These are phyloP conservation scores for Pichia pseudocactophila DNA, from an alignment of 805 yeast genomes.

Conservation along the genomic window DNA sequence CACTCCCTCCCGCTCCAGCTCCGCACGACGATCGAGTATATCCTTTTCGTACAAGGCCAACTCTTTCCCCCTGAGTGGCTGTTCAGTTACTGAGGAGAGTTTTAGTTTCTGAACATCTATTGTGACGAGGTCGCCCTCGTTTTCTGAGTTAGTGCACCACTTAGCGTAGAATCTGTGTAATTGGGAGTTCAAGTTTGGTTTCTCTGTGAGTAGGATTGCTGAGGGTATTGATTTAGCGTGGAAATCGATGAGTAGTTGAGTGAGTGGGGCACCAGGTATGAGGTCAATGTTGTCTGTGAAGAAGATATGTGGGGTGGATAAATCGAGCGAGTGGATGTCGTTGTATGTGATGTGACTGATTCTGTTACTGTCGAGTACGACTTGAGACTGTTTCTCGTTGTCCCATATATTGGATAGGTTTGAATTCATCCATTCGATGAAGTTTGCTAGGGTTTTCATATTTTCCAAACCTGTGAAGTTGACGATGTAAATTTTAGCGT, in stretches of 20 bases:
- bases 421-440: constrained; percentile 94
- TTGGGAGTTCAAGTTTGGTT: constrained; percentile 28
- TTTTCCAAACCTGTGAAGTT: constrained; percentile 74
- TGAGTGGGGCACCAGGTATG: constrained; percentile 53
- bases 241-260: constrained; percentile 50
- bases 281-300: constrained; percentile 65
- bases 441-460: constrained; percentile 72
- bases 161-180: constrained; percentile 4
- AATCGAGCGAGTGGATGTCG: constrained; percentile 41
- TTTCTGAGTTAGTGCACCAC: constrained; percentile 22
- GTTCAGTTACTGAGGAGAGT: constrained; percentile 37
- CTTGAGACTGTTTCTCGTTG: constrained; percentile 39
- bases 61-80: constrained; percentile 41
- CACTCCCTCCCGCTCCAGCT: too few relatives aligned
- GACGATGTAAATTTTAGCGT: constrained; percentile 35
- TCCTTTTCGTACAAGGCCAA: constrained; percentile 37
- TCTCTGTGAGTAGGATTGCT: constrained; percentile 66
- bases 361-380: constrained; percentile 64
- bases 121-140: constrained; percentile 57
- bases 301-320: constrained; percentile 60
- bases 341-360: constrained; percentile 49
- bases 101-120: constrained; percentile 30
- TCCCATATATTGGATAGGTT: constrained; percentile 85
- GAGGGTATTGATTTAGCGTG: constrained; percentile 44
- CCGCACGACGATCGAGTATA: constrained; percentile 38